These are phyloP conservation scores for Fusarium floridanum DNA, from an alignment of 2,329 filamentous ascomycete genomes.

Conservation along the genomic window DNA sequence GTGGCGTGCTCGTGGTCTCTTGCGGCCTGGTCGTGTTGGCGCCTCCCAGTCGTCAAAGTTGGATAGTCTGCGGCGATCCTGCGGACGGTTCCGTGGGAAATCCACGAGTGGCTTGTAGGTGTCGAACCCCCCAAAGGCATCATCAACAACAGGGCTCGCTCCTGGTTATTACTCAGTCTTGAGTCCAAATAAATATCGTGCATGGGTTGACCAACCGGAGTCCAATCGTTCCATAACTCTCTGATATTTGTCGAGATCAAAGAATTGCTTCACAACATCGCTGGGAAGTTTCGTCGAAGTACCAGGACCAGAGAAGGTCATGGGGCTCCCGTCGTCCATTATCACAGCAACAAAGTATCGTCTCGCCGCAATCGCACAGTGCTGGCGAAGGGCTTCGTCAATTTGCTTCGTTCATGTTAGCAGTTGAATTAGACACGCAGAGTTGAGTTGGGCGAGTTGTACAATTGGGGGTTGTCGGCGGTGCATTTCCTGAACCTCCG, in stretches of 20 bases:
- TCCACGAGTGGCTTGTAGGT: conserved; percentile 45
- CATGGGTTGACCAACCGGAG: conserved; percentile 51
- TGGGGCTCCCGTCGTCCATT: conserved; percentile 60
- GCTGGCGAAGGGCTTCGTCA: conserved; percentile 63
- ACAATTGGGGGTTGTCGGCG: conserved; percentile 57
- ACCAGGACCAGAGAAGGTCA: conserved; percentile 61
- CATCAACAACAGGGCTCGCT: conserved; percentile 51
- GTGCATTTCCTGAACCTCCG: conserved; percentile 51
- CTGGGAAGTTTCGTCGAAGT: conserved; percentile 52
- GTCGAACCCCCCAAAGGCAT: conserved; percentile 47
- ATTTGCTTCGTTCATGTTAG: conserved; percentile 59
- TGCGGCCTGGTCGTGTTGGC: conserved; percentile 47
- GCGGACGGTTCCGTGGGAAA: conserved; percentile 43
- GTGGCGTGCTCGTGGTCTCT: conserved; percentile 53
- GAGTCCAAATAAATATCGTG: not conserved
- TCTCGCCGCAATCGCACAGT: conserved; percentile 65
- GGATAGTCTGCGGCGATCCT: conserved; percentile 51
- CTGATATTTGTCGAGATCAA: conserved; percentile 59
- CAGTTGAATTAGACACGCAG: not conserved
- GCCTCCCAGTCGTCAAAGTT: conserved; percentile 51
- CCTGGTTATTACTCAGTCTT: conserved; percentile 44
- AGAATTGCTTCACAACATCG: conserved; percentile 59
- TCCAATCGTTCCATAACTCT: conserved; percentile 55
- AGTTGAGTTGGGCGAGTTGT: conserved; percentile 21
- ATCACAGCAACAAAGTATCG: conserved; percentile 67